phyloP scores from a whole-genome alignment of 371 early-diverging fungal genomes.

The Rhizopus arrhizus region DNA sequence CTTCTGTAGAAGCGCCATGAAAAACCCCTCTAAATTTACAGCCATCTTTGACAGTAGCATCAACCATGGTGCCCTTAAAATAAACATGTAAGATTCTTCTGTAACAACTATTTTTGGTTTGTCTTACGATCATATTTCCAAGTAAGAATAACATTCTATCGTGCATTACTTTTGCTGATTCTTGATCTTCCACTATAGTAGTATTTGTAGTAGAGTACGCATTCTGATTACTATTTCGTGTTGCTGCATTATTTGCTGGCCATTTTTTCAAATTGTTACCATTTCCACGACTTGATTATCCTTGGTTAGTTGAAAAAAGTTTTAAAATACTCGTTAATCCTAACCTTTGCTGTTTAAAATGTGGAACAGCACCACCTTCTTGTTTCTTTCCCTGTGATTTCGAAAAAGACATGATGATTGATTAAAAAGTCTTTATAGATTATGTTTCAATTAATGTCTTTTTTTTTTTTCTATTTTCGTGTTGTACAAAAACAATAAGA shows the following conservation, averaged over 20 bases:
- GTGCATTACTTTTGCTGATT: constrained; percentile 58
- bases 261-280: constrained; percentile 37
- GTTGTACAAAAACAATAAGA: constrained; percentile 5
- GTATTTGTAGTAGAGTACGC: constrained; percentile 14
- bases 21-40: constrained; percentile 77
- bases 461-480: background rate
- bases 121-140: constrained; percentile 70
- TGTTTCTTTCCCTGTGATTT: constrained; percentile 47
- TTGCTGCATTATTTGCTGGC: constrained; percentile 23
- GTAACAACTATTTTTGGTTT: too few relatives aligned
- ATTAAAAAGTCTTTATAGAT: background rate
- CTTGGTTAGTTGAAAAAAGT: constrained; percentile 1
- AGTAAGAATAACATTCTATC: constrained; percentile 77
- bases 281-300: constrained; percentile 25
- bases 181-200: constrained; percentile 23
- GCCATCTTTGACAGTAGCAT: constrained; percentile 69
- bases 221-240: constrained; percentile 17
- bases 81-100: background rate
- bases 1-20: constrained; percentile 72
- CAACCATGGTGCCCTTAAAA: constrained; percentile 74
- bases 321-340: constrained; percentile 2
- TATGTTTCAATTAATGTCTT: background rate
- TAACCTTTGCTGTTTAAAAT: constrained; percentile 31
- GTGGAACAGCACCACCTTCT: constrained; percentile 14
- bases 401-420: constrained; percentile 17